These are phyloP conservation scores for Tylopilus orsonianus DNA, from an alignment of 1,284 basidiomycete species.

Conservation along the genomic window DNA sequence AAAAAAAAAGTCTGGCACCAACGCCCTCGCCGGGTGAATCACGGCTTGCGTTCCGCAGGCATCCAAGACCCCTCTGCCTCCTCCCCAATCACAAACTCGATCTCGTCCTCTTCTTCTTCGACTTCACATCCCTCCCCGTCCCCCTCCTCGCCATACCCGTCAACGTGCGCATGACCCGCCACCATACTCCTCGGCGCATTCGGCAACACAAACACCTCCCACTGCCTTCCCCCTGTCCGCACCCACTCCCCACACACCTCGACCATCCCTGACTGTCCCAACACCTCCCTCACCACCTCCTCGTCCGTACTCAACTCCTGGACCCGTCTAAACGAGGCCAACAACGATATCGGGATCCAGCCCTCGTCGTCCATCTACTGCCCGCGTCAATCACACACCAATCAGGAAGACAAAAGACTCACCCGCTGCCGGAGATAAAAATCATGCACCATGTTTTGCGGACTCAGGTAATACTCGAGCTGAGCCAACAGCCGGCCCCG, in stretches of 20 bases:
- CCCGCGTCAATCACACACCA: neutral
- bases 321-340: slow-evolving; percentile 88
- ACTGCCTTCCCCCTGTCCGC: slow-evolving; percentile 55
- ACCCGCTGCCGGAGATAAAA: slow-evolving; percentile 78
- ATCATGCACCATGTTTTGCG: slow-evolving; percentile 84
- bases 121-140: slow-evolving; percentile 31
- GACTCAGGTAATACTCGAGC: slow-evolving; percentile 87
- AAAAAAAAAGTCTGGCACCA: slow-evolving; percentile 6
- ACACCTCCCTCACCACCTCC: slow-evolving; percentile 69
- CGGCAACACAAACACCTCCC: slow-evolving; percentile 74
- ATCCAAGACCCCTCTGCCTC: slow-evolving; percentile 41
- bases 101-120: slow-evolving; percentile 57
- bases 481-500: slow-evolving; percentile 73
- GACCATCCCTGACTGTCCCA: slow-evolving; percentile 65
- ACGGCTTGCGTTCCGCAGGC: slow-evolving; percentile 39
- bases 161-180: neutral
- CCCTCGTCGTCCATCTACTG: slow-evolving; percentile 85
- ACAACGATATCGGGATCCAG: slow-evolving; percentile 80
- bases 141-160: slow-evolving; percentile 10
- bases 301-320: slow-evolving; percentile 66
- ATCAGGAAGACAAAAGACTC: slow-evolving; percentile 25
- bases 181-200: slow-evolving; percentile 53
- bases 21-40: slow-evolving; percentile 12
- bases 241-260: slow-evolving; percentile 75
- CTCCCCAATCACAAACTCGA: slow-evolving; percentile 51